These are phyloP conservation scores for Dalbergia cultrata DNA, from an alignment of 306 rosid species.

Conservation along the genomic window DNA sequence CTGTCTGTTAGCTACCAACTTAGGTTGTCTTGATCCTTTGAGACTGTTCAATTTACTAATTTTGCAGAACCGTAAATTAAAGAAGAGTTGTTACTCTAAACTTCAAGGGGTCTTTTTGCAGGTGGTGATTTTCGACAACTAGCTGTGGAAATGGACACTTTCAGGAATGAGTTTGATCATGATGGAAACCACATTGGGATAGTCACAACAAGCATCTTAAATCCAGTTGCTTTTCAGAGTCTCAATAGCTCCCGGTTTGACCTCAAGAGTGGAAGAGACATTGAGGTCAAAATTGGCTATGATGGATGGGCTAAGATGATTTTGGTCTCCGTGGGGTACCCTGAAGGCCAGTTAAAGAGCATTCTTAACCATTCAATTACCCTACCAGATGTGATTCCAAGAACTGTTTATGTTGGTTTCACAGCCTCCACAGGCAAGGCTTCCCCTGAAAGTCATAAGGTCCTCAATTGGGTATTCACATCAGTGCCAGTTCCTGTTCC, in stretches of 20 bases:
- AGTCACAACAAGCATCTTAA: slow-evolving; percentile 56
- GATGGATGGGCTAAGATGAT: slow-evolving; percentile 55
- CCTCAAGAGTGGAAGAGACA: slow-evolving; percentile 65
- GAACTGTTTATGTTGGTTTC: slow-evolving; percentile 66
- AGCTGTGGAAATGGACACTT: slow-evolving; percentile 65
- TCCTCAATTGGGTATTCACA: slow-evolving; percentile 65
- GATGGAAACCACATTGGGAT: slow-evolving; percentile 67
- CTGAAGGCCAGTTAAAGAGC: slow-evolving; percentile 41
- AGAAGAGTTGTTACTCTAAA: background rate
- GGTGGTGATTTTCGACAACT: slow-evolving; percentile 56
- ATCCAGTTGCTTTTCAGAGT: slow-evolving; percentile 53
- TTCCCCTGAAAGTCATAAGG: slow-evolving; percentile 54
- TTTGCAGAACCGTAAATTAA: background rate
- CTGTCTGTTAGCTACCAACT: background rate
- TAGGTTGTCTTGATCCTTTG: background rate
- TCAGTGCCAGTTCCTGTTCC: slow-evolving; percentile 54
- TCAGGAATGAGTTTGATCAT: slow-evolving; percentile 64
- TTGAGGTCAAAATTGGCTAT: slow-evolving; percentile 58
- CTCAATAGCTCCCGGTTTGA: slow-evolving; percentile 50
- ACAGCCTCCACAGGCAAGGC: slow-evolving; percentile 56
- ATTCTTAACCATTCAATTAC: slow-evolving; percentile 53
- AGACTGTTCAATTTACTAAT: background rate
- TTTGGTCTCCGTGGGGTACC: slow-evolving; percentile 54
- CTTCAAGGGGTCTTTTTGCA: slow-evolving; percentile 26
- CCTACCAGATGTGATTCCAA: slow-evolving; percentile 50